phyloP scores from a whole-genome alignment of 1,284 basidiomycete genomes.

The Microbotryomycetes sp. region DNA sequence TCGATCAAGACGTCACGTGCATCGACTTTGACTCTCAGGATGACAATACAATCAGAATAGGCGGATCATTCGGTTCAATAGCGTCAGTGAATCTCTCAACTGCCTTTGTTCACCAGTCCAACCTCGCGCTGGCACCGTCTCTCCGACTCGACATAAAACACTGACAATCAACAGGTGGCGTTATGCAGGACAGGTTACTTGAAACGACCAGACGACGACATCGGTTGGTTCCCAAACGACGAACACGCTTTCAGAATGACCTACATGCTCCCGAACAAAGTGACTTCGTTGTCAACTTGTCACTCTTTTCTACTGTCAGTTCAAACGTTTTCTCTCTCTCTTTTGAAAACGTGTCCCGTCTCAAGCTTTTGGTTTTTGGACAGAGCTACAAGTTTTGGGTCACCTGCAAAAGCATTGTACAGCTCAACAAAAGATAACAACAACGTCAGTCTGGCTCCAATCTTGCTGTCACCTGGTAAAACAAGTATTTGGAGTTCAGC shows the following conservation, averaged over 20 bases:
- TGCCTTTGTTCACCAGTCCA: not conserved
- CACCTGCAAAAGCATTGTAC: conserved; percentile 24
- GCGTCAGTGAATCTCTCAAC: no score
- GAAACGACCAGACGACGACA: not conserved
- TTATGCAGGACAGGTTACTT: conserved; percentile 15
- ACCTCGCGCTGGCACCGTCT: not conserved
- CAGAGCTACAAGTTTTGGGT: conserved; percentile 29
- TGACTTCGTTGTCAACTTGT: conserved; percentile 18
- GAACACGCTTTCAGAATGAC: conserved; percentile 22
- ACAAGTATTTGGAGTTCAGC: conserved; percentile 30
- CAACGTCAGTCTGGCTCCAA: conserved; percentile 17
- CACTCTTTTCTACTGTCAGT: conserved; percentile 15
- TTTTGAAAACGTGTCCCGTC: not conserved
- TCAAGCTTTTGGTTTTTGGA: not conserved
- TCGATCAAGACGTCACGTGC: conserved; percentile 23
- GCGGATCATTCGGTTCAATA: conserved; percentile 15
- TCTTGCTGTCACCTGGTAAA: conserved; percentile 27
- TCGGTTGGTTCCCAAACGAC: conserved; percentile 27
- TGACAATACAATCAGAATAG: conserved; percentile 11
- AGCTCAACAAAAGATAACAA: conserved; percentile 20
- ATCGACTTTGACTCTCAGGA: conserved; percentile 19
- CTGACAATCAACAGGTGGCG: not conserved
- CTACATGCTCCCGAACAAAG: conserved; percentile 18
- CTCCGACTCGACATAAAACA: not conserved
- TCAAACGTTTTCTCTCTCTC: not conserved